Conservation (phyloP, 306 rosid genomes). For the Cyamopsis tetragonoloba region DNA sequence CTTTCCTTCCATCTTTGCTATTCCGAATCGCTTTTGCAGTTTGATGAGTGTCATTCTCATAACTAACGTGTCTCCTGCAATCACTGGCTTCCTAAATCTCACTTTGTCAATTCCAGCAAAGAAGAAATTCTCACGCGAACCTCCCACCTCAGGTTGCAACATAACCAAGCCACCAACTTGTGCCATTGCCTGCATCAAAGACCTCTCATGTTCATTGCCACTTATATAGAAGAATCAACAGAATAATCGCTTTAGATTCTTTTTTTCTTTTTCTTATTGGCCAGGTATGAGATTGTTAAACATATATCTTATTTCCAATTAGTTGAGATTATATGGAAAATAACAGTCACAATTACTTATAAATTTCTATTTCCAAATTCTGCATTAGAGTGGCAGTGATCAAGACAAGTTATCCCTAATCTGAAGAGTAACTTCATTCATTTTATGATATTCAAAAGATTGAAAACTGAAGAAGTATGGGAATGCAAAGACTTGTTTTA, state of each 20-base stretch:
- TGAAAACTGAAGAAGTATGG: background rate
- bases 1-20: slow-evolving; percentile 88
- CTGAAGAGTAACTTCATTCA: background rate
- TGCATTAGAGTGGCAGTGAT: background rate
- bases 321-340: background rate
- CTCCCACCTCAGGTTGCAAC: slow-evolving; percentile 84
- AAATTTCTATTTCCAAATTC: background rate
- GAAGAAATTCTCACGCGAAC: slow-evolving; percentile 71
- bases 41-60: slow-evolving; percentile 77
- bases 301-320: background rate
- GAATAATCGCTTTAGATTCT: background rate
- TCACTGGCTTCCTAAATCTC: slow-evolving; percentile 77
- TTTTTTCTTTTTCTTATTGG: background rate
- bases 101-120: slow-evolving; percentile 87
- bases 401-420: background rate
- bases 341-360: background rate
- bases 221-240: background rate
- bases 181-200: slow-evolving; percentile 67
- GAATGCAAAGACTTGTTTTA: too few species aligned
- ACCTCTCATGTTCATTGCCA: background rate
- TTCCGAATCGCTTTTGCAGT: slow-evolving; percentile 74
- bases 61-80: slow-evolving; percentile 82
- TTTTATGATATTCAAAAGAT: background rate
- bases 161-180: slow-evolving; percentile 86
- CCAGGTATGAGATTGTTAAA: background rate